phyloP scores from a whole-genome alignment of 2,329 filamentous ascomycete genomes.

The Hypocrella siamensis region DNA sequence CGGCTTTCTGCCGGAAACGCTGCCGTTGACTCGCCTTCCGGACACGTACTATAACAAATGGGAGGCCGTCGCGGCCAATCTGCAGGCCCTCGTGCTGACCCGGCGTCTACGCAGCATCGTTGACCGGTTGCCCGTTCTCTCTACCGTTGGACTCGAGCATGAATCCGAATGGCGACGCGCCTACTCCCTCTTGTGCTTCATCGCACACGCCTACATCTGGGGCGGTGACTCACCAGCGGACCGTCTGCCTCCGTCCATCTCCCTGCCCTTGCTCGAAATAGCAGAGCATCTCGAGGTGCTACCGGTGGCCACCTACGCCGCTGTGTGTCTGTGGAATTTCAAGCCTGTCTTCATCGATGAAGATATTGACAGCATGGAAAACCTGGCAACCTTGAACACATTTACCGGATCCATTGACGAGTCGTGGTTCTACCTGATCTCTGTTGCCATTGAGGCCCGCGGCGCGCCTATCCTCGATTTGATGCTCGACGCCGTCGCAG shows the following conservation, averaged over 20 bases:
- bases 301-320: slow-evolving; percentile 87
- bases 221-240: slow-evolving; percentile 73
- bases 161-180: slow-evolving; percentile 88
- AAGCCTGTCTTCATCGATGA: slow-evolving; percentile 79
- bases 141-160: slow-evolving; percentile 64
- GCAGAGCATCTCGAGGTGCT: slow-evolving; percentile 71
- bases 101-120: slow-evolving; percentile 68
- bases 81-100: slow-evolving; percentile 76
- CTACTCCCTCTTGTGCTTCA: slow-evolving; percentile 79
- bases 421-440: slow-evolving; percentile 97
- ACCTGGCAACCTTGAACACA: slow-evolving; percentile 74
- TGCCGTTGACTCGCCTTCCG: slow-evolving; percentile 66
- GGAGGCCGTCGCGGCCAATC: slow-evolving; percentile 73
- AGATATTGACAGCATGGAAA: slow-evolving; percentile 67
- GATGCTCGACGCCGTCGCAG: slow-evolving; percentile 76
- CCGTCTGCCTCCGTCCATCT: slow-evolving; percentile 63
- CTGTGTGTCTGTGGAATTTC: slow-evolving; percentile 91
- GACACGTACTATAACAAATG: slow-evolving; percentile 91
- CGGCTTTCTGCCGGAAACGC: slow-evolving; percentile 75
- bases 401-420: slow-evolving; percentile 93
- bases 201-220: slow-evolving; percentile 94
- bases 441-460: slow-evolving; percentile 85
- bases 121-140: slow-evolving; percentile 68
- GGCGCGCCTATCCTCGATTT: slow-evolving; percentile 75
- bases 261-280: slow-evolving; percentile 65